A percentile compares a stretch with the other conserved stretches of the same genome.
phyloP scores from a whole-genome alignment of 2,329 filamentous ascomycete genomes.

The Aspergillus versicolor region DNA sequence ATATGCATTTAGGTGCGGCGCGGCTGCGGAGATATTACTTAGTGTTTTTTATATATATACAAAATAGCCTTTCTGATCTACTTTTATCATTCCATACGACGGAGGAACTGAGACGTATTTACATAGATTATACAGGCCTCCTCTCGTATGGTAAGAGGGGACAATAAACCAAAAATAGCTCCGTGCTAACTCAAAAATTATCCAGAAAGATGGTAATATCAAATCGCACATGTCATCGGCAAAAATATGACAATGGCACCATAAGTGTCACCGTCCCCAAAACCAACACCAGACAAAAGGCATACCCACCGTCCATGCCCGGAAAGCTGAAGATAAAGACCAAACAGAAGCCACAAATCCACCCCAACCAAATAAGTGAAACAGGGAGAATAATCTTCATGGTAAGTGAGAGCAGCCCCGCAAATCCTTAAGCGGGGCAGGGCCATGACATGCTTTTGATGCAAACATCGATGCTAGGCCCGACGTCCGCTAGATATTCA shows the following conservation, averaged over 20 bases:
- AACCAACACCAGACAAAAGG: conserved; percentile 7
- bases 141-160: not conserved
- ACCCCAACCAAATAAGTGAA: not conserved
- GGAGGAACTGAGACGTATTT: conserved; percentile 15
- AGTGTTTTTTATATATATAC: not conserved
- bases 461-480: not conserved
- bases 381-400: not conserved
- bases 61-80: conserved; percentile 5
- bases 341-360: conserved; percentile 8
- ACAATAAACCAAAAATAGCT: conserved; percentile 8
- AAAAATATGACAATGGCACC: too few species aligned
- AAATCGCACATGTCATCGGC: not conserved
- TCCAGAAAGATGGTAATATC: conserved; percentile 1
- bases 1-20: not conserved
- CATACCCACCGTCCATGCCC: not conserved
- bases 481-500: not conserved
- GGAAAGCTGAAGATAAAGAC: conserved; percentile 12
- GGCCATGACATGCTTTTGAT: not conserved
- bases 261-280: not conserved
- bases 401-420: not conserved
- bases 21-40: not conserved
- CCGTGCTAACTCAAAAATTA: not conserved
- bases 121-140: conserved; percentile 25
- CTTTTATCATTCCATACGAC: conserved; percentile 15
- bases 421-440: not conserved